phyloP scores from a whole-genome alignment of 768 basidiomycete genomes.

The Rhodotorula toruloides region DNA sequence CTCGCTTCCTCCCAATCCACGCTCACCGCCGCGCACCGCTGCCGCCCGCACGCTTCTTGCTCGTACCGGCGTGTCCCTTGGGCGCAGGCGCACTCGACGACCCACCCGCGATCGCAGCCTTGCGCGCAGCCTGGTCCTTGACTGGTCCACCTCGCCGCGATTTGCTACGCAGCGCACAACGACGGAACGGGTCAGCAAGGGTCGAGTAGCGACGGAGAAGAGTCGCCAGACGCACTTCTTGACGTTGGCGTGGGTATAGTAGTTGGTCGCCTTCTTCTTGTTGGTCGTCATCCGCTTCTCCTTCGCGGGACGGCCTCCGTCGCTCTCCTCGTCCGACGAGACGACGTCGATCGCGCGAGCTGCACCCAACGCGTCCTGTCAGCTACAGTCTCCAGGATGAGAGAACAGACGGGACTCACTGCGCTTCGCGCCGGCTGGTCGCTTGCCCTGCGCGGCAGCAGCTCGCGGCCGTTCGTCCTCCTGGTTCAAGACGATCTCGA shows the following conservation, averaged over 20 bases:
- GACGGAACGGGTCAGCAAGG: neutral
- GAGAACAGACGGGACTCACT: slow-evolving; percentile 12
- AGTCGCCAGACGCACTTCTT: slow-evolving; percentile 28
- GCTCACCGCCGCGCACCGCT: slow-evolving; percentile 7
- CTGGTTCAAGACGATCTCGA: slow-evolving; percentile 24
- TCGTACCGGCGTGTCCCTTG: slow-evolving; percentile 26
- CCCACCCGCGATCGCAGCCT: slow-evolving; percentile 1
- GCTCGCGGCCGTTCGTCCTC: too few relatives aligned
- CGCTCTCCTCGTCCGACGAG: slow-evolving; percentile 48
- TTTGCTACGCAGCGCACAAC: slow-evolving; percentile 16
- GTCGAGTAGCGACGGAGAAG: neutral
- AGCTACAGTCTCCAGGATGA: neutral
- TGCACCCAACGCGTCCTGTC: neutral
- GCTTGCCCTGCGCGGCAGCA: slow-evolving; percentile 6
- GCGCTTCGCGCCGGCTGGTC: neutral
- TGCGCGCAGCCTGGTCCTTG: slow-evolving; percentile 24
- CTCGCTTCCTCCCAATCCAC: neutral
- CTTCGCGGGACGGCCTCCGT: slow-evolving; percentile 50
- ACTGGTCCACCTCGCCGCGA: slow-evolving; percentile 27
- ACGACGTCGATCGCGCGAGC: slow-evolving; percentile 44
- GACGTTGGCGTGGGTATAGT: slow-evolving; percentile 39
- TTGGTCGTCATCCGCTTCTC: slow-evolving; percentile 84
- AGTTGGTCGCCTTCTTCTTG: slow-evolving; percentile 85
- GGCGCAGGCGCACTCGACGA: slow-evolving; percentile 2
- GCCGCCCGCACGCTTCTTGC: too few relatives aligned